A percentile compares a stretch with the other conserved stretches of the same genome.
Evolutionary conservation across 768 basidiomycete genomes (phyloP).

Genomic region (Astraeus odoratus): DNA sequence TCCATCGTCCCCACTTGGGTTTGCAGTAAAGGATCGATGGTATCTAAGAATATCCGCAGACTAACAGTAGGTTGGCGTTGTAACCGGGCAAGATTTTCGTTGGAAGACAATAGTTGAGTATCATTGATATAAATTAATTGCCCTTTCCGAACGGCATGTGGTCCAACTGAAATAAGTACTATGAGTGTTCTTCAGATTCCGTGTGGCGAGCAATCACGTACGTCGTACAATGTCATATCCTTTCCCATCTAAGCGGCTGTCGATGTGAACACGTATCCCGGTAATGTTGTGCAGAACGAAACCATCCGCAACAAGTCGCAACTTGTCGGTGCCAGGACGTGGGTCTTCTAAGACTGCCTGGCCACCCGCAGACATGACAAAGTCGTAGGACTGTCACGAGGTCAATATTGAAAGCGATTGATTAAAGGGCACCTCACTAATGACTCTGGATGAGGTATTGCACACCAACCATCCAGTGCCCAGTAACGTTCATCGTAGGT

Average conservation of each 20-base stretch:
- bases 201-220: slow-evolving; percentile 35
- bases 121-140: slow-evolving; percentile 83
- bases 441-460: slow-evolving; percentile 54
- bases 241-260: slow-evolving; percentile 71
- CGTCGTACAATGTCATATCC: slow-evolving; percentile 85
- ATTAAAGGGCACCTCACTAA: slow-evolving; percentile 45
- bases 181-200: slow-evolving; percentile 3
- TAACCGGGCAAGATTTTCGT: slow-evolving; percentile 16
- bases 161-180: slow-evolving; percentile 54
- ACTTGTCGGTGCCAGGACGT: slow-evolving; percentile 60
- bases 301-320: slow-evolving; percentile 57
- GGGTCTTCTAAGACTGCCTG: slow-evolving; percentile 52
- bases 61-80: slow-evolving; percentile 36
- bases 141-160: slow-evolving; percentile 70
- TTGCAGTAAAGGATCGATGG: slow-evolving; percentile 40
- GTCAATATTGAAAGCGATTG: slow-evolving; percentile 1
- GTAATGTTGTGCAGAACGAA: slow-evolving; percentile 71
- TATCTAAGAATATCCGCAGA: slow-evolving; percentile 53
- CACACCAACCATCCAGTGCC: slow-evolving; percentile 72
- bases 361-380: slow-evolving; percentile 64
- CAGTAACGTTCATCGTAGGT: slow-evolving; percentile 50
- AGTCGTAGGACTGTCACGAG: slow-evolving; percentile 63
- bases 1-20: slow-evolving; percentile 34
- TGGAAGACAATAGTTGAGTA: slow-evolving; percentile 34
- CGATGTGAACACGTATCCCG: slow-evolving; percentile 72